Conservation (phyloP, 2,329 filamentous ascomycete species). For the Fusarium temperatum region DNA sequence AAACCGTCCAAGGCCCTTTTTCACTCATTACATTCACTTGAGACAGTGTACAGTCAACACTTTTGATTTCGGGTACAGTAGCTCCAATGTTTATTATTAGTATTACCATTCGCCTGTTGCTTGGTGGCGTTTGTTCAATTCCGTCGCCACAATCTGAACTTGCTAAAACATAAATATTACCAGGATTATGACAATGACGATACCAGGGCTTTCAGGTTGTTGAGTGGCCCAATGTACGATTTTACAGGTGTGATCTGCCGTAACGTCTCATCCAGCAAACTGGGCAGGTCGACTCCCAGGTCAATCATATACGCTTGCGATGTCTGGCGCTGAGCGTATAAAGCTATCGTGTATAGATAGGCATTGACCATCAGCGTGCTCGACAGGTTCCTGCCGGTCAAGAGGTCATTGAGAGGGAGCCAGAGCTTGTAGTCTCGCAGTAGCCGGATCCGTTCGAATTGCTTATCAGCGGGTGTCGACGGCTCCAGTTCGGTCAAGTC, state of each 20-base stretch:
- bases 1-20: neutral
- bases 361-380: slow-evolving; percentile 22
- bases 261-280: slow-evolving; percentile 7
- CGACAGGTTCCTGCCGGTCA: slow-evolving; percentile 11
- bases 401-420: slow-evolving; percentile 12
- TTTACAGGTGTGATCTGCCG: neutral
- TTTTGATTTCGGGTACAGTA: neutral
- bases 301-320: slow-evolving; percentile 8
- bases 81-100: neutral
- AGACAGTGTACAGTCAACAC: no score
- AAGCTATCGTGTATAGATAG: slow-evolving; percentile 14
- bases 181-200: neutral
- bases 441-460: slow-evolving; percentile 4
- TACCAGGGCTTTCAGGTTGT: neutral
- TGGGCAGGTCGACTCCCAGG: slow-evolving; percentile 1
- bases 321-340: slow-evolving; percentile 11
- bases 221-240: neutral
- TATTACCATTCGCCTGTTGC: neutral
- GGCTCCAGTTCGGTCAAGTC: slow-evolving; percentile 8
- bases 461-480: neutral
- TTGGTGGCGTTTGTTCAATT: neutral
- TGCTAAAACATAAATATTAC: neutral
- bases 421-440: slow-evolving; percentile 20
- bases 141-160: neutral
- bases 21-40: neutral